Evolutionary conservation across 2,329 filamentous ascomycete species (phyloP).

Genomic region (Clonostachys byssicola): DNA sequence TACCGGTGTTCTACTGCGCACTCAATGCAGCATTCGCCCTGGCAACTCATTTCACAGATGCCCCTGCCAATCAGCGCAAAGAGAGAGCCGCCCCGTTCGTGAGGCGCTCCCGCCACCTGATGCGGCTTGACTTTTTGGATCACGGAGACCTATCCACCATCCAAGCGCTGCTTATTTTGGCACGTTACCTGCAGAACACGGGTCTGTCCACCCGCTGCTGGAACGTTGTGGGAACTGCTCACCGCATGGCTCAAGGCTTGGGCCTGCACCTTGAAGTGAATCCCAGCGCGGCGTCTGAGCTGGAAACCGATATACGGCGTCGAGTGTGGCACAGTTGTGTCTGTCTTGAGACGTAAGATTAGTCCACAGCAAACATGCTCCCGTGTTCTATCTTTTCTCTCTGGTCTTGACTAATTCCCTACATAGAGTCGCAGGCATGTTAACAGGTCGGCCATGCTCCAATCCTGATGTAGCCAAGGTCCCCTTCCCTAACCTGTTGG

Average conservation of each 20-base stretch:
- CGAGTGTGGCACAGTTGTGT: no score
- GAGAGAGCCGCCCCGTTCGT: slow-evolving; percentile 18
- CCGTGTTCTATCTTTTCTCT: no score
- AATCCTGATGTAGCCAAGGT: no score
- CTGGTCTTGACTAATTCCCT: no score
- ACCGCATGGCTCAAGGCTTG: background rate
- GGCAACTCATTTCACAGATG: slow-evolving; percentile 28
- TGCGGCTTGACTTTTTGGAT: slow-evolving; percentile 22
- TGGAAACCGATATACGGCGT: no score
- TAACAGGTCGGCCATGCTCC: no score
- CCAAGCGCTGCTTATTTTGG: slow-evolving; percentile 27
- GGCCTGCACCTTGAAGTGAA: background rate
- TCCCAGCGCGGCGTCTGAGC: no score
- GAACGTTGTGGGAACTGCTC: background rate
- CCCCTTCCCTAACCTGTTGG: no score
- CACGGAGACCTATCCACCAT: slow-evolving; percentile 26
- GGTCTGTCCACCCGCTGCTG: slow-evolving; percentile 26
- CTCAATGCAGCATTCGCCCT: slow-evolving; percentile 34
- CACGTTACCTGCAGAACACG: slow-evolving; percentile 29
- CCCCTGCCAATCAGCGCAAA: slow-evolving; percentile 10
- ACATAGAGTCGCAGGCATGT: no score
- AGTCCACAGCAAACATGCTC: no score
- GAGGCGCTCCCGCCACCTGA: slow-evolving; percentile 18
- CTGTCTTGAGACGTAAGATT: no score
- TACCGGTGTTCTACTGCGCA: slow-evolving; percentile 27